Evolutionary conservation across 805 yeast genomes (phyloP).

Genomic region (Schizosaccharomyces japonicus): DNA sequence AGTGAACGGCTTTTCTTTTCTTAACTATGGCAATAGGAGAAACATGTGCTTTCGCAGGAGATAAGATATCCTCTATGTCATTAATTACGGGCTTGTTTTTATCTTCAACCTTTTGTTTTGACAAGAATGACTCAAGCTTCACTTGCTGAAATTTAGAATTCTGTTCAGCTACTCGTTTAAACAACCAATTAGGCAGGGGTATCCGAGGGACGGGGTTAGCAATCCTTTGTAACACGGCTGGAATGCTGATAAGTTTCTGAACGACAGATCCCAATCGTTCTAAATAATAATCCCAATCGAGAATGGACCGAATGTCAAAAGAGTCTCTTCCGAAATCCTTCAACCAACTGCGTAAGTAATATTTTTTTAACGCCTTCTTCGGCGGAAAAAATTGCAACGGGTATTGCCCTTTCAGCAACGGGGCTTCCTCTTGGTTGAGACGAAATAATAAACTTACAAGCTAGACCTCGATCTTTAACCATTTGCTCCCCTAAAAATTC

Average conservation of each 20-base stretch:
- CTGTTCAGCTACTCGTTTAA: slow-evolving; percentile 30
- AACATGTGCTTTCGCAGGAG: not conserved
- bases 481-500: slow-evolving; percentile 88
- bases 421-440: slow-evolving; percentile 65
- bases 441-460: slow-evolving; percentile 81
- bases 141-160: slow-evolving; percentile 54
- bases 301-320: slow-evolving; percentile 67
- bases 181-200: slow-evolving; percentile 82
- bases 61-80: slow-evolving; percentile 12
- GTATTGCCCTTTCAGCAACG: slow-evolving; percentile 86
- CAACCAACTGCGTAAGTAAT: slow-evolving; percentile 67
- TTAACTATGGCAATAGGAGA: not conserved
- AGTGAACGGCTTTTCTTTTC: slow-evolving; percentile 12
- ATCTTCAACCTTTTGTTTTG: slow-evolving; percentile 16
- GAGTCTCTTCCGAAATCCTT: slow-evolving; percentile 49
- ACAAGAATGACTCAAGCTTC: slow-evolving; percentile 35
- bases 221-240: slow-evolving; percentile 82
- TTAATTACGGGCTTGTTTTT: slow-evolving; percentile 9
- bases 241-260: slow-evolving; percentile 85
- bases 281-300: slow-evolving; percentile 83
- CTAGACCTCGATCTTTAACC: slow-evolving; percentile 89
- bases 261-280: slow-evolving; percentile 81
- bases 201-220: slow-evolving; percentile 86
- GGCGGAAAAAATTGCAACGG: slow-evolving; percentile 84
- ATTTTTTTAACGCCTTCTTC: slow-evolving; percentile 44